Evolutionary conservation across 345 rosid species (phyloP), one percentile per base, ranked within the genome.

Genomic region (Microthlaspi erraticum): DNA sequence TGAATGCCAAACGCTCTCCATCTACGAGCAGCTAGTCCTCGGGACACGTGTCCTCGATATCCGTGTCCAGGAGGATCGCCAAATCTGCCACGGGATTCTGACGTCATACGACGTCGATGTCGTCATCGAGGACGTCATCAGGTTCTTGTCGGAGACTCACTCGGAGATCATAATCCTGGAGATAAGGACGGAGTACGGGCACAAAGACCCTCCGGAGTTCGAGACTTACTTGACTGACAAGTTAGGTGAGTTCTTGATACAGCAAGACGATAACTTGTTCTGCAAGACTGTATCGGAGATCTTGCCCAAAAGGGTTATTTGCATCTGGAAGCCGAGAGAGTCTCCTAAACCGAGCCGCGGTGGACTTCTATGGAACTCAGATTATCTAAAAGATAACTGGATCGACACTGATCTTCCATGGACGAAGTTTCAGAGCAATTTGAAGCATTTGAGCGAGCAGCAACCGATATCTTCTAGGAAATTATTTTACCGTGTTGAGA

Each of bases 271-370:
- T 60, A 51, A 61, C 36, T 89, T 86, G 5, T 93, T 88, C 26
- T 32, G 62, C 8, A 86, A 88, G 81, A 65, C 89, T 0, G 41
- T 91, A 16, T 80, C 86, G 0, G 85, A 88, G 60, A 51, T 93
- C 72, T 61, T 85, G 71, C 98, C 98, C 0, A 86, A 85, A 78
- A 80, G 96, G 54, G 73, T 93, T 8, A 87, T 93, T 6, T 91
- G 92, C 49, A 71, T 86, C 5, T 91, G 98, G 98, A 93, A 91
- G 70, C 96, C 97, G 0, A 83, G 89, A 41, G 78, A 86, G 33
- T 74, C 91, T 0, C 78, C 90, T 1, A 79, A 77, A 60, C 94
- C 94, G 0, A 77, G 79, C 61, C 78, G 69, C 0, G 96, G 97
- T 7, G 82, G 84, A 5, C 74, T 73, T 6, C 71, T 87, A 20